Base-by-base conservation (phyloP, 805 yeast species). In the Danielia reshetovae region DNA sequence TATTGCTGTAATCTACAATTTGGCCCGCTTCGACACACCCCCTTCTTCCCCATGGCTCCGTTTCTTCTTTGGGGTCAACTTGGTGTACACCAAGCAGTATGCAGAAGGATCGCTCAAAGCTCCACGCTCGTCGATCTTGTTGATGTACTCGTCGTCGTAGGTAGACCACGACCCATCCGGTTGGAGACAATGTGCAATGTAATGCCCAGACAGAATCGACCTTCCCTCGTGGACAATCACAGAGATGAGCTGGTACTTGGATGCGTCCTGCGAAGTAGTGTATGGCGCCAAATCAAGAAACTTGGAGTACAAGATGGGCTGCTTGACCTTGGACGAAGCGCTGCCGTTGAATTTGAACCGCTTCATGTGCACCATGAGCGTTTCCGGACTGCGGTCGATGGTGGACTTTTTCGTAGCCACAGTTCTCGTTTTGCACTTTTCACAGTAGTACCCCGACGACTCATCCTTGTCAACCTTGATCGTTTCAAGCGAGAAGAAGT, bases 201-300 rank as follows among this genome's bases (percentile, higher is more conserved):
- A 93, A 59, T 93, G 98, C 3, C 98, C 98, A 3, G 93, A 80
- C 29, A 88, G 79, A 10, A 89, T 80, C 2, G 96, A 84, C 43
- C 97, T 71, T 26, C 98, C 98, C 51, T 86, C 96, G 54, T 93
- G 98, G 4, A 88, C 90, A 40, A 90, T 85, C 12, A 90, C 96
- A 15, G 89, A 78, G 12, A 77, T 70, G 45, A 93, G 70, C 54
- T 80, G 82, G 60, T 93, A 93, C 35, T 48, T 51, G 29, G 36
- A 17, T 5, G 74, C 71, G 11, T 46, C 40, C 7, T 42, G 43
- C 11, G 31, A 38, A 6, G 54, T 42, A 34, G 62, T 48, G 57
- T 72, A 90, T 37, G 75, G 72, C 1, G 87, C 66, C 42, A 90
- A 59, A 52, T 89, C 93, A 37, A 93, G 65, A 35, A 72, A 75